Evolutionary conservation across 345 rosid genomes (phyloP).

Genomic region (Sisymbrium altissimum): DNA sequence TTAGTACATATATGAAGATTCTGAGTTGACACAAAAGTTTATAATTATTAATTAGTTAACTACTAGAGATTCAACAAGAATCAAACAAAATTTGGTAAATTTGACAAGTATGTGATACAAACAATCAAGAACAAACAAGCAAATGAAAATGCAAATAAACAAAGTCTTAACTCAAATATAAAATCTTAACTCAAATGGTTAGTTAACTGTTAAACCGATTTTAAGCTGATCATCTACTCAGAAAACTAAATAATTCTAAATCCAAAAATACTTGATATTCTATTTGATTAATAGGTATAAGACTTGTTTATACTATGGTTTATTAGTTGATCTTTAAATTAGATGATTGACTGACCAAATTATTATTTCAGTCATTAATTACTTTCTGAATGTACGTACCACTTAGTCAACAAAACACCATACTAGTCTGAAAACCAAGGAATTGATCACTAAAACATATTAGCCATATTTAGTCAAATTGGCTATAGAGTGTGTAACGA

Average conservation of each 20-base stretch:
- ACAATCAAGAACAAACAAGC: slow-evolving; percentile 2
- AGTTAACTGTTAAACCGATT: not conserved
- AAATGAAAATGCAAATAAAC: not conserved
- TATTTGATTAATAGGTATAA: not conserved
- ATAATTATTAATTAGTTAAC: not conserved
- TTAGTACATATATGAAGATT: not conserved
- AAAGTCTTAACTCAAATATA: not conserved
- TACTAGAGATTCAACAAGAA: slow-evolving; percentile 21
- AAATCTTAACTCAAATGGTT: not conserved
- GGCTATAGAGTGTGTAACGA: not conserved
- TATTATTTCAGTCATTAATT: not conserved
- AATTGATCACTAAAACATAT: not conserved
- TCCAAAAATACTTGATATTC: not conserved
- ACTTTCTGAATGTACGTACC: not conserved
- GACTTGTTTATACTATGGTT: not conserved
- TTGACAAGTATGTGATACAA: slow-evolving; percentile 17
- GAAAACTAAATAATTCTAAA: not conserved
- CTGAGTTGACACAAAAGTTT: not conserved
- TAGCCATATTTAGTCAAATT: not conserved
- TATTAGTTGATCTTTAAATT: not conserved
- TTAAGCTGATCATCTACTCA: not conserved
- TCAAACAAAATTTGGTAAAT: slow-evolving; percentile 22
- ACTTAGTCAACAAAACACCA: not conserved
- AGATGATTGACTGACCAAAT: not conserved
- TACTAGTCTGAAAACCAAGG: not conserved